Base-by-base conservation (phyloP, 345 rosid species). In the Boechera retrofracta region DNA sequence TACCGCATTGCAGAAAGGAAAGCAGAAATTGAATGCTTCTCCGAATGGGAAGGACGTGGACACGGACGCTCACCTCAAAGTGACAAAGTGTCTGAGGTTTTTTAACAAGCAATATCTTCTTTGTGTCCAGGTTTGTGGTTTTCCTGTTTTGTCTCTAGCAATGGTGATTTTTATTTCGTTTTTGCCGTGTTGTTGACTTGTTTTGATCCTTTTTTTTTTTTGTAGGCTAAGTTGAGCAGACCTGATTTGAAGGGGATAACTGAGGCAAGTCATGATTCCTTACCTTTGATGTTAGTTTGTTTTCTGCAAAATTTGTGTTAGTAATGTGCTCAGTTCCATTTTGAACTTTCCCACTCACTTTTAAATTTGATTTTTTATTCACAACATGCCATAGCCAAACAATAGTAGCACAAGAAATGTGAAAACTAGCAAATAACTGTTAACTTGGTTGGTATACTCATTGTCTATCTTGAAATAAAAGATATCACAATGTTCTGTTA, bases 71-170 rank as follows among this genome's bases (percentile, higher is more conserved):
- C 75, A 81, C 68, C 85, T 80, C 7, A 84, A 82, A 81, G 97
- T 91, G 28, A 92, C 81, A 67, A 89, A 83, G 59, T 88, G 92
- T 26, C 15, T 91, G 26, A 85, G 98, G 79, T 42, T 88, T 55
- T 95, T 95, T 81, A 92, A 95, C 89, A 89, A 86, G 72, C 85
- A 88, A 3, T 92, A 91, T 83, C 98, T 95, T 32, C 91, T 89
- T 39, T 72, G 82, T 72, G 91, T 92, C 16, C 94, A 92, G 96
- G 98, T 92, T 11, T 59, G 69, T 68, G 60, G 8, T n/a, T 6
- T 68, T 33, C 1, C 4, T 55, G 0, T 61, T 51, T 44, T 67
- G 3, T 26, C 33, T 73, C n/a, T n/a, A 41, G 61, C 39, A 18
- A 54, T 68, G 16, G 18, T 3, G 33, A 4, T 33, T 6, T 1